A percentile compares a stretch with the other conserved stretches of the same genome.
These are phyloP conservation scores for Casaregolazyma suthepensis DNA, from an alignment of 1,139 yeast species.

Conservation along the genomic window DNA sequence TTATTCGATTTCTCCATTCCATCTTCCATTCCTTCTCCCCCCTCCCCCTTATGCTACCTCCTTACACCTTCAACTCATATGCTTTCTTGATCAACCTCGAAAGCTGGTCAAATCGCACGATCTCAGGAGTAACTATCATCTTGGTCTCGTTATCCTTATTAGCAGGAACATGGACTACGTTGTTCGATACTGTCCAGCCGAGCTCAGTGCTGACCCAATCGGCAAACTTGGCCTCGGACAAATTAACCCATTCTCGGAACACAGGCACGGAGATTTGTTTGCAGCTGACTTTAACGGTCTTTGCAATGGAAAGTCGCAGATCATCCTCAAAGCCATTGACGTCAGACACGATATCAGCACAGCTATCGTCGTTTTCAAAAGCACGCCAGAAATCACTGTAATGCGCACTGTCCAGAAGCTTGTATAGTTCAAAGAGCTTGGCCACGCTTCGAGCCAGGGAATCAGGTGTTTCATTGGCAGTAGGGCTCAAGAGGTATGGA, in stretches of 20 bases:
- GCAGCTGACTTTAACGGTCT: slow-evolving; percentile 30
- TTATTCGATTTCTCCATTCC: neutral
- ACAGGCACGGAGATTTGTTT: slow-evolving; percentile 28
- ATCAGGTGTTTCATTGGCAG: slow-evolving; percentile 22
- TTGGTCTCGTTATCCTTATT: slow-evolving; percentile 32
- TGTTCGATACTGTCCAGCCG: slow-evolving; percentile 30
- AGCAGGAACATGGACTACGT: slow-evolving; percentile 26
- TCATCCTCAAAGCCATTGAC: slow-evolving; percentile 32
- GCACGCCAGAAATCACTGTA: slow-evolving; percentile 36
- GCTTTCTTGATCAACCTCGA: slow-evolving; percentile 31
- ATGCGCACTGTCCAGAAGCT: slow-evolving; percentile 34
- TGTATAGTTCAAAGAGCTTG: slow-evolving; percentile 34
- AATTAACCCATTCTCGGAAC: slow-evolving; percentile 31
- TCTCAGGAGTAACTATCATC: slow-evolving; percentile 30
- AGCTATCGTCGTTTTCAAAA: slow-evolving; percentile 31
- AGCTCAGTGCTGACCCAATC: slow-evolving; percentile 31
- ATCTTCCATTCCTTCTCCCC: no score
- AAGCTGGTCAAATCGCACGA: slow-evolving; percentile 32
- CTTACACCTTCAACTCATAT: slow-evolving; percentile 23
- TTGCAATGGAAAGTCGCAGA: slow-evolving; percentile 31
- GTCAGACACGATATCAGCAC: slow-evolving; percentile 34
- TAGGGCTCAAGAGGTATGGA: slow-evolving; percentile 31
- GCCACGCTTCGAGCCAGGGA: slow-evolving; percentile 33
- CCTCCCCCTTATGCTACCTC: neutral
- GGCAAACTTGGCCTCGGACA: slow-evolving; percentile 28